Conservation (phyloP, 495 filamentous ascomycete genomes). For the Clavariopsis aquatica region DNA sequence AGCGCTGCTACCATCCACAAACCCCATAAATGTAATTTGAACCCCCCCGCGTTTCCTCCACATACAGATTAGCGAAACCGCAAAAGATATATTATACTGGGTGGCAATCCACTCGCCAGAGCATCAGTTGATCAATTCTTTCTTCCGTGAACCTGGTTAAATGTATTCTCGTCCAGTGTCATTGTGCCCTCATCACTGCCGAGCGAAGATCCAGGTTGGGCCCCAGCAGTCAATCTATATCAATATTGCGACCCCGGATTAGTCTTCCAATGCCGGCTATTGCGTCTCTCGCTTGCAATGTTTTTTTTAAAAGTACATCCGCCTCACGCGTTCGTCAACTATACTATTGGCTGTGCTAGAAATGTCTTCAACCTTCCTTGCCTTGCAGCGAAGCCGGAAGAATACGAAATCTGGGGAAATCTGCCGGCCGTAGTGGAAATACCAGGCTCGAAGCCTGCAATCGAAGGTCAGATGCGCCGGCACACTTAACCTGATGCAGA, state of each 20-base stretch:
- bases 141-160: conserved; percentile 25
- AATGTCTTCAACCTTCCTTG: conserved; percentile 6
- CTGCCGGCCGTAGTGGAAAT: conserved; percentile 6
- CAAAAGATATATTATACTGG: conserved; percentile 18
- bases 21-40: conserved; percentile 18
- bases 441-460: conserved; percentile 1
- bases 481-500: background rate
- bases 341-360: background rate
- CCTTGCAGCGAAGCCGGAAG: conserved; percentile 6
- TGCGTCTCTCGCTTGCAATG: background rate
- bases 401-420: conserved; percentile 28
- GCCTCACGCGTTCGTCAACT: background rate
- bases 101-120: conserved; percentile 22
- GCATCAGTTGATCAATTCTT: conserved; percentile 29
- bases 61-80: conserved; percentile 5
- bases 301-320: background rate
- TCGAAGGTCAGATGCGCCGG: background rate
- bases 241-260: conserved; percentile 20
- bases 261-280: background rate
- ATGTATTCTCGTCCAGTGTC: conserved; percentile 11
- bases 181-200: background rate
- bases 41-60: conserved; percentile 29
- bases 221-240: background rate
- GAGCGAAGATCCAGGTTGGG: conserved; percentile 29
- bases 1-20: conserved; percentile 7